Conservation (phyloP, 1,139 yeast species). For the Pichia sp. region DNA sequence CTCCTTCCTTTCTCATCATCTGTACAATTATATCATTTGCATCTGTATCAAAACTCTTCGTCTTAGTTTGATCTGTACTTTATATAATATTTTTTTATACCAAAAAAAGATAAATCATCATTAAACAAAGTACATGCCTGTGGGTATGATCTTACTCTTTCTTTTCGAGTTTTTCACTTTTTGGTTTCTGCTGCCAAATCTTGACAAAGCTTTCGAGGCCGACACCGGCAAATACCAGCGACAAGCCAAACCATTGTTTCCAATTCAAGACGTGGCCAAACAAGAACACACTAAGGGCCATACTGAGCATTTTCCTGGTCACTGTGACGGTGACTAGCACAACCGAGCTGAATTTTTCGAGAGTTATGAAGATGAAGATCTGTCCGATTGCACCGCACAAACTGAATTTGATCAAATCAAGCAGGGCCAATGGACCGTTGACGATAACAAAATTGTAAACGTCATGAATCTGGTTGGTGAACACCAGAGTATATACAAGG, state of each 20-base stretch:
- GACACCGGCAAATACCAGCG: constrained; percentile 78
- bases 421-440: constrained; percentile 47
- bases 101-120: neutral
- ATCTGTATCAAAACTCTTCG: neutral
- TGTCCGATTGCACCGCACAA: constrained; percentile 89
- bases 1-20: neutral
- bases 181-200: constrained; percentile 16
- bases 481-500: constrained; percentile 39
- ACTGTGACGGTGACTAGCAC: constrained; percentile 89
- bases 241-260: constrained; percentile 76
- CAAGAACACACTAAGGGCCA: constrained; percentile 80
- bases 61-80: neutral
- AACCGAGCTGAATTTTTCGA: constrained; percentile 80
- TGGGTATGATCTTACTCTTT: neutral
- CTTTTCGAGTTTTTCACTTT: constrained; percentile 16
- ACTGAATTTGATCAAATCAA: constrained; percentile 65
- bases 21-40: neutral
- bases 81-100: neutral
- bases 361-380: constrained; percentile 78
- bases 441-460: constrained; percentile 43
- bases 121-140: neutral
- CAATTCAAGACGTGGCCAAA: constrained; percentile 68
- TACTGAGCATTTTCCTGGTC: constrained; percentile 91
- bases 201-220: constrained; percentile 61
- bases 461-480: constrained; percentile 49